Conservation (phyloP, 2,329 filamentous ascomycete species). For the Dryadomyces quercus-mongolicae region DNA sequence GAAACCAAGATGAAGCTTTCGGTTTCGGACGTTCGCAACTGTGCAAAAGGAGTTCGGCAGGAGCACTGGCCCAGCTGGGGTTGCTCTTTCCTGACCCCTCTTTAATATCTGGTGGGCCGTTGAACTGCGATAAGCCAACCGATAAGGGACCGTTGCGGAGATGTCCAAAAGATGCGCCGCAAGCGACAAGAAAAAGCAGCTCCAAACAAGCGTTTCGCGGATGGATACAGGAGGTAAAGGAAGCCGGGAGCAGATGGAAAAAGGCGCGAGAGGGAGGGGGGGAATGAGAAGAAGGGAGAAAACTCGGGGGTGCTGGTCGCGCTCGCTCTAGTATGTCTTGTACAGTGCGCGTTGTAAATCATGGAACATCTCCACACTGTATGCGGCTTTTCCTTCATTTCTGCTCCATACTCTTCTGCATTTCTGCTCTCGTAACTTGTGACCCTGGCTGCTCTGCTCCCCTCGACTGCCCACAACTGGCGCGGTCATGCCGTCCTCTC, state of each 20-base stretch:
- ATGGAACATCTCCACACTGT: not conserved
- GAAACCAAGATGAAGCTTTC: not conserved
- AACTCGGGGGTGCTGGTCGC: not conserved
- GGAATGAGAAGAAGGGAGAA: not conserved
- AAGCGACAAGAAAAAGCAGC: not conserved
- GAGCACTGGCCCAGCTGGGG: not conserved
- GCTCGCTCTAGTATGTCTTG: not conserved
- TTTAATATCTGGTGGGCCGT: not conserved
- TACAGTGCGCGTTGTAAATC: not conserved
- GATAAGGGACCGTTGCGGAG: not conserved
- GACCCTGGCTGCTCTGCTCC: not conserved
- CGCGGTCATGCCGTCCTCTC: too few species aligned
- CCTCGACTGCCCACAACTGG: not conserved
- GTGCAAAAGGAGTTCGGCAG: not conserved
- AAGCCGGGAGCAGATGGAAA: not conserved
- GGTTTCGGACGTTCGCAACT: not conserved
- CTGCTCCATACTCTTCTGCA: not conserved
- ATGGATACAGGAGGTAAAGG: not conserved
- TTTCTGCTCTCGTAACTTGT: not conserved
- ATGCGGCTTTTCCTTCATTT: not conserved
- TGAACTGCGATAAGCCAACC: not conserved
- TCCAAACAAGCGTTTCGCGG: not conserved
- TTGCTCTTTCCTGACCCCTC: constrained; percentile 1
- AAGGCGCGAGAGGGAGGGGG: not conserved
- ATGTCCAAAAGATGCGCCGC: not conserved